These are phyloP conservation scores for Coemansia sp. DNA, from an alignment of 192 early-diverging fungal species.

Conservation along the genomic window DNA sequence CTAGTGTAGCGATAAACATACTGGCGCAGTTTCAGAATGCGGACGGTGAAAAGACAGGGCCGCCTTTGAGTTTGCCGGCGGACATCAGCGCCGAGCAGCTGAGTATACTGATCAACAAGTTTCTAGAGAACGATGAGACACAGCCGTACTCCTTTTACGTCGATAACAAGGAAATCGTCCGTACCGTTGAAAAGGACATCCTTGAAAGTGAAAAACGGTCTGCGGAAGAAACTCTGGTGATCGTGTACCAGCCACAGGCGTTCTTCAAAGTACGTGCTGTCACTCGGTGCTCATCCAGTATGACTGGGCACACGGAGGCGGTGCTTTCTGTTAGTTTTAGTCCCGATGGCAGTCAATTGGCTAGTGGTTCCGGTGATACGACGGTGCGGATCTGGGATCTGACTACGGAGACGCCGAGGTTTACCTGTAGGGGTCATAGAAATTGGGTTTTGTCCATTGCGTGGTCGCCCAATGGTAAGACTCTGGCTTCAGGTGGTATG, in stretches of 20 bases:
- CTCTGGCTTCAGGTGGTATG: conserved; percentile 92
- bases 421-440: conserved; percentile 80
- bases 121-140: conserved; percentile 79
- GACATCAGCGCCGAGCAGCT: conserved; percentile 85
- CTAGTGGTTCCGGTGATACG: conserved; percentile 93
- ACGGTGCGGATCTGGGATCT: conserved; percentile 98
- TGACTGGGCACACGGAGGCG: conserved; percentile 91
- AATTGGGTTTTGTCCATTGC: conserved; percentile 92
- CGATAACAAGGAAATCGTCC: conserved; percentile 79
- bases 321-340: conserved; percentile 88
- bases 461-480: conserved; percentile 88
- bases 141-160: conserved; percentile 94
- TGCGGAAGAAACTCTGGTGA: conserved; percentile 87
- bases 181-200: conserved; percentile 76
- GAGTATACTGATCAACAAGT: conserved; percentile 84
- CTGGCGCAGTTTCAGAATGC: conserved; percentile 73
- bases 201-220: conserved; percentile 74
- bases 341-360: conserved; percentile 87
- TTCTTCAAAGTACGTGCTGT: conserved; percentile 93
- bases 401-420: conserved; percentile 91
- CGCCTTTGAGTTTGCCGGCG: conserved; percentile 86
- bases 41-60: conserved; percentile 78
- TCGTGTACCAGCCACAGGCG: conserved; percentile 94
- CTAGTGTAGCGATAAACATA: conserved; percentile 15
- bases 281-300: conserved; percentile 85